Conservation (phyloP, 2,329 filamentous ascomycete species). For the Monilinia aucupariae region DNA sequence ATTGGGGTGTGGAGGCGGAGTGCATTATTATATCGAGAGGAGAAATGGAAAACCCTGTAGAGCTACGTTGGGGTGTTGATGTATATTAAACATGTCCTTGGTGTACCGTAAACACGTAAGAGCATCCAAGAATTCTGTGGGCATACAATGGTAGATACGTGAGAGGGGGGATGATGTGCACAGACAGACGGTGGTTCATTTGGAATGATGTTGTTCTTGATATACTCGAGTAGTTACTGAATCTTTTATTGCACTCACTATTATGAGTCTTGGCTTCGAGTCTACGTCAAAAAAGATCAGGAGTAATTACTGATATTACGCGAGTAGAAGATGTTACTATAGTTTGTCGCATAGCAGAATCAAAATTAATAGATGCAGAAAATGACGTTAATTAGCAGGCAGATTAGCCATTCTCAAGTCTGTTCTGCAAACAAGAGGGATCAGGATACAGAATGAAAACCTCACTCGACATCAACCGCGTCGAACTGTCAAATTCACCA, state of each 20-base stretch:
- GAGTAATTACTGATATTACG: not conserved
- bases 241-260: not conserved
- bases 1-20: no score
- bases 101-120: no score
- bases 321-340: no score
- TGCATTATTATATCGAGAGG: no score
- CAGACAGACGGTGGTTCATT: not conserved
- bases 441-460: not conserved
- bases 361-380: not conserved
- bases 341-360: not conserved
- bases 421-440: not conserved
- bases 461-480: not conserved
- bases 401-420: not conserved
- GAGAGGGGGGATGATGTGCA: no score
- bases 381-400: not conserved
- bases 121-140: no score
- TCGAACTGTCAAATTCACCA: not conserved
- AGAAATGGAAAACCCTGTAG: no score
- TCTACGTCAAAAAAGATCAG: not conserved
- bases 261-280: not conserved
- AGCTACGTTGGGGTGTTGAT: no score
- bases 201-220: not conserved
- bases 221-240: no score
- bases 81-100: no score
- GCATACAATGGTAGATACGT: no score